Percentiles rank a stretch among this genome's conserved stretches.
Evolutionary conservation across 208 protist species (phyloP).

Genomic region (Endotrypanum monterogeii): DNA sequence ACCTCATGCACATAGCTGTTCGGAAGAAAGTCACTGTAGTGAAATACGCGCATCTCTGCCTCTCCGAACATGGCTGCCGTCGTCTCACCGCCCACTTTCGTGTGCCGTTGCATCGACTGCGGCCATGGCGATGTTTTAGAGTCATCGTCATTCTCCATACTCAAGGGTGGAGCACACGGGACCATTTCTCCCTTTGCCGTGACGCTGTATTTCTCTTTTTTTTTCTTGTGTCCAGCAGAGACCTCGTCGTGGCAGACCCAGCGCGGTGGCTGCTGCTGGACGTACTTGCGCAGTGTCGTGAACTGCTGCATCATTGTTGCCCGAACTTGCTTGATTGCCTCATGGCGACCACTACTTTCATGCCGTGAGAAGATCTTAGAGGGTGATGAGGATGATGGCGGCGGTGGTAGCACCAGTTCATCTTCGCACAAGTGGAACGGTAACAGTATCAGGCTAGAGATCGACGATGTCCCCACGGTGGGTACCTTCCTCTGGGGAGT

Average conservation of each 20-base stretch:
- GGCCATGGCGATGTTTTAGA: not conserved
- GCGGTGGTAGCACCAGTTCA: constrained; percentile 52
- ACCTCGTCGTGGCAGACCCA: constrained; percentile 30
- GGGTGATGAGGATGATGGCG: not conserved
- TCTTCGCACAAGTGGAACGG: constrained; percentile 76
- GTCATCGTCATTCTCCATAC: not conserved
- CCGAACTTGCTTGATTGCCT: constrained; percentile 23
- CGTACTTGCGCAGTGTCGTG: constrained; percentile 29
- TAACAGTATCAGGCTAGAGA: constrained; percentile 38
- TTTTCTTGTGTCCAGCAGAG: constrained; percentile 4
- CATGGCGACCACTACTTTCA: not conserved
- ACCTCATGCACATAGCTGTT: constrained; percentile 30
- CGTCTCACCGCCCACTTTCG: not conserved
- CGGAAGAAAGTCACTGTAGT: constrained; percentile 61
- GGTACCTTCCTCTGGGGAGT: not conserved
- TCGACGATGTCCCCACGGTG: constrained; percentile 2
- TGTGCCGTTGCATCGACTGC: constrained; percentile 22
- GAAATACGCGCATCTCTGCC: constrained; percentile 49
- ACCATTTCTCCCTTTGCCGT: not conserved
- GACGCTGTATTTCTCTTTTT: not conserved
- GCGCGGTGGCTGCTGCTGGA: constrained; percentile 40
- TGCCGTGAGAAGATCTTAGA: not conserved
- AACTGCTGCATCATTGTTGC: constrained; percentile 46
- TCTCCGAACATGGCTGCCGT: constrained; percentile 35
- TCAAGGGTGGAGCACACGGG: not conserved